A percentile compares a stretch with the other conserved stretches of the same genome.
Conservation (phyloP, 2,329 filamentous ascomycete genomes). For the Colletotrichum caudatum region DNA sequence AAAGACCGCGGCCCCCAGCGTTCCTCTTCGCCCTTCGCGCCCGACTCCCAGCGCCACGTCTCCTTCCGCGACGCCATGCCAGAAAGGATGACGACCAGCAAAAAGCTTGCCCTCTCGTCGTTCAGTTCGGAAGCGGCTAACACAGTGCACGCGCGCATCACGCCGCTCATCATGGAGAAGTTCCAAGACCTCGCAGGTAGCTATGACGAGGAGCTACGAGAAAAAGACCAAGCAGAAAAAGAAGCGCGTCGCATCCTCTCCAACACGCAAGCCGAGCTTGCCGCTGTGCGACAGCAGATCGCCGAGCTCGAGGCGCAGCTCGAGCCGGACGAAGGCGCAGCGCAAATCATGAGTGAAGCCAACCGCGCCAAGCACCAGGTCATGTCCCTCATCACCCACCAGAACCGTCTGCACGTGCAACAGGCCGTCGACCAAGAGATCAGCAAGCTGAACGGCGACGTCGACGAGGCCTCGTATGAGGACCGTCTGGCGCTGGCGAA, state of each 20-base stretch:
- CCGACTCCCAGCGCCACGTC: constrained; percentile 69
- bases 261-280: constrained; percentile 76
- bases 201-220: constrained; percentile 80
- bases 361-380: constrained; percentile 62
- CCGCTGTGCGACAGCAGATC: constrained; percentile 69
- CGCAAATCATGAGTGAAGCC: constrained; percentile 64
- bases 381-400: constrained; percentile 62
- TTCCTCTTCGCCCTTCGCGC: constrained; percentile 80
- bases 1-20: constrained; percentile 75
- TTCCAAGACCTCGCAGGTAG: constrained; percentile 76
- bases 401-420: constrained; percentile 66
- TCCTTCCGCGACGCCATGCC: constrained; percentile 64
- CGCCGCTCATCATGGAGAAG: constrained; percentile 77
- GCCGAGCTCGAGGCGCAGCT: constrained; percentile 67
- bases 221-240: constrained; percentile 77
- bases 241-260: constrained; percentile 75
- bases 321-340: constrained; percentile 66
- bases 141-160: constrained; percentile 76
- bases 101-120: constrained; percentile 53
- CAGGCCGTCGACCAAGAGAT: constrained; percentile 65
- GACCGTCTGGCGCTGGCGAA: constrained; percentile 69
- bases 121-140: constrained; percentile 75
- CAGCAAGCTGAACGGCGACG: constrained; percentile 60
- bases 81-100: constrained; percentile 52
- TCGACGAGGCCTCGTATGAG: constrained; percentile 60